Conservation (phyloP, 768 basidiomycete species). For the Boletus coccyginus region DNA sequence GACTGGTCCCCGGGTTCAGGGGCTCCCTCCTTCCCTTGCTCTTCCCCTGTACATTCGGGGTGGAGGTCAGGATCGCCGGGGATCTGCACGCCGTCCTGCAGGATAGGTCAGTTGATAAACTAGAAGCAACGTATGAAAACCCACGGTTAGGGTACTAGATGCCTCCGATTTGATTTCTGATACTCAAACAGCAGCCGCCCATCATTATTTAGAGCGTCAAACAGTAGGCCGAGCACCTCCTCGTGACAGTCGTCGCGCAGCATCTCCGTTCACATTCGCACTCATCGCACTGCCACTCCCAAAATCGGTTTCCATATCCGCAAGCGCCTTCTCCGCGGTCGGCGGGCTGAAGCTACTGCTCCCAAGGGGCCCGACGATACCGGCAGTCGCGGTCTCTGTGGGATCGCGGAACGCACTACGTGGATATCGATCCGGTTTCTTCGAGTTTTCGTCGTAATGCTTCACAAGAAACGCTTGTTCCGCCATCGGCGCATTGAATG, state of each 20-base stretch:
- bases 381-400: constrained; percentile 55
- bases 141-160: no score
- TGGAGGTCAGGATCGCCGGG: no score
- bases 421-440: constrained; percentile 88
- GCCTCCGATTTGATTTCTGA: no score
- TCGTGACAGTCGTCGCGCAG: constrained; percentile 32
- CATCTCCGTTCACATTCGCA: constrained; percentile 35
- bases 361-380: constrained; percentile 92
- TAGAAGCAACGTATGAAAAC: no score
- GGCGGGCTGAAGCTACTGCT: constrained; percentile 84
- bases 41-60: no score
- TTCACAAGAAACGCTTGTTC: constrained; percentile 90
- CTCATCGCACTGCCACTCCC: constrained; percentile 31
- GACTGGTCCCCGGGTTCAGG: no score
- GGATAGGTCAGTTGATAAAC: no score
- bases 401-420: constrained; percentile 84
- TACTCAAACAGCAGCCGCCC: no score
- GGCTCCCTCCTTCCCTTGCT: no score
- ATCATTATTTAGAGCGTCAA: constrained; percentile 13
- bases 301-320: constrained; percentile 77
- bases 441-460: constrained; percentile 89
- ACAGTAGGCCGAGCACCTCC: constrained; percentile 25
- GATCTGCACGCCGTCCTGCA: no score
- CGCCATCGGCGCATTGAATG: constrained; percentile 76
- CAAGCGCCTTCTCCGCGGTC: constrained; percentile 81